These are phyloP conservation scores for Fulvia fulva DNA, from an alignment of 2,329 filamentous ascomycete species.

Conservation along the genomic window DNA sequence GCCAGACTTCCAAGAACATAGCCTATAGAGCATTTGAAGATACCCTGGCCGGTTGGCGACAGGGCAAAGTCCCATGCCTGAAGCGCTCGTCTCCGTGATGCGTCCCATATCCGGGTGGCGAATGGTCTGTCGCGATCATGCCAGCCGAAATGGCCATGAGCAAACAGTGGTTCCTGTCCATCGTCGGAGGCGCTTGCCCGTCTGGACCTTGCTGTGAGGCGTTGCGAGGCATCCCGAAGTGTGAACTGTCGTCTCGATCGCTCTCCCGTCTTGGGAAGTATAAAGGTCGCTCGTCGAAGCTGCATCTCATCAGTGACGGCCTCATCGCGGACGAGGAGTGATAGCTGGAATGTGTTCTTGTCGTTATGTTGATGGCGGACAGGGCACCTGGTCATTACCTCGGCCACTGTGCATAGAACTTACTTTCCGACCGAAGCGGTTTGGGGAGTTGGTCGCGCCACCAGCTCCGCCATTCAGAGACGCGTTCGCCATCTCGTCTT, in stretches of 20 bases:
- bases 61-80: slow-evolving; percentile 15
- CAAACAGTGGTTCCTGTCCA: slow-evolving; percentile 34
- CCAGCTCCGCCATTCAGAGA: not conserved
- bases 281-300: slow-evolving; percentile 78
- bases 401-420: not conserved
- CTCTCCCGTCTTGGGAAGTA: slow-evolving; percentile 81
- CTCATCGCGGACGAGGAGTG: not conserved
- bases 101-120: slow-evolving; percentile 7
- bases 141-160: slow-evolving; percentile 6
- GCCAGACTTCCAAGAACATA: slow-evolving; percentile 83
- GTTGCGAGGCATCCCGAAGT: slow-evolving; percentile 52
- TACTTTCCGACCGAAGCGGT: not conserved
- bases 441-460: not conserved
- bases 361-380: not conserved
- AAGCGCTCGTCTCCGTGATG: slow-evolving; percentile 5
- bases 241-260: slow-evolving; percentile 77
- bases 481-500: not conserved
- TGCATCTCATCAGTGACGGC: slow-evolving; percentile 10
- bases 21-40: slow-evolving; percentile 86
- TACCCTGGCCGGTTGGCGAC: slow-evolving; percentile 71
- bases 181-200: slow-evolving; percentile 34
- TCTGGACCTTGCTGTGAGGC: not conserved
- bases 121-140: not conserved
- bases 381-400: not conserved
- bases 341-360: not conserved